These are phyloP conservation scores for Didymella exigua DNA, from an alignment of 2,329 filamentous ascomycete genomes.

Conservation along the genomic window DNA sequence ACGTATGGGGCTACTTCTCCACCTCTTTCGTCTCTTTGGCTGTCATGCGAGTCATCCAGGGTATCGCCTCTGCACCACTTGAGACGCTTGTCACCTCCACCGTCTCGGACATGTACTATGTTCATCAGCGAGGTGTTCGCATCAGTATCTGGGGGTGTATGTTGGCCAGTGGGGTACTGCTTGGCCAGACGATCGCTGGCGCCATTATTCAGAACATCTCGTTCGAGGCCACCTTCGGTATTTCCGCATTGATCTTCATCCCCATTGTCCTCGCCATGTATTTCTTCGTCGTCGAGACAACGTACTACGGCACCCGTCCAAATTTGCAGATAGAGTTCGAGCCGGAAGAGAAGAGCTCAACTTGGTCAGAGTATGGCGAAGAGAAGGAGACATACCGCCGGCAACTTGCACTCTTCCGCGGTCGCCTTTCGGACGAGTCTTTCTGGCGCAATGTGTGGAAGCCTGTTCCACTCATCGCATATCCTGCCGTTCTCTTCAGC, in stretches of 20 bases:
- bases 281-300: constrained; percentile 55
- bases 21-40: constrained; percentile 48
- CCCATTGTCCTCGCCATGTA: constrained; percentile 50
- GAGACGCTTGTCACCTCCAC: constrained; percentile 88
- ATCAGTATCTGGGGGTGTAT: constrained; percentile 72
- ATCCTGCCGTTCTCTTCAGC: constrained; percentile 84
- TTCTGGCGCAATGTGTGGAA: constrained; percentile 43
- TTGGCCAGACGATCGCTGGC: constrained; percentile 54
- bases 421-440: constrained; percentile 38
- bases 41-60: constrained; percentile 75
- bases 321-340: constrained; percentile 22
- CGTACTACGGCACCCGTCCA: constrained; percentile 39
- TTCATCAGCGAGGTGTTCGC: constrained; percentile 81
- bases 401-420: constrained; percentile 36
- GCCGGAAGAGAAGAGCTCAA: constrained; percentile 33
- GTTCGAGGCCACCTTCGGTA: constrained; percentile 52
- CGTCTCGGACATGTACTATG: constrained; percentile 89
- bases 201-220: constrained; percentile 49
- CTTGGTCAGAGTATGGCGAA: constrained; percentile 25
- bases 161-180: constrained; percentile 45
- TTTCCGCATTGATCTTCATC: constrained; percentile 52
- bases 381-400: constrained; percentile 30
- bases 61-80: constrained; percentile 84
- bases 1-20: constrained; percentile 50
- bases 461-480: constrained; percentile 80